phyloP scores from a whole-genome alignment of 2,329 filamentous ascomycete genomes.

The Ophiostoma angusticollis region DNA sequence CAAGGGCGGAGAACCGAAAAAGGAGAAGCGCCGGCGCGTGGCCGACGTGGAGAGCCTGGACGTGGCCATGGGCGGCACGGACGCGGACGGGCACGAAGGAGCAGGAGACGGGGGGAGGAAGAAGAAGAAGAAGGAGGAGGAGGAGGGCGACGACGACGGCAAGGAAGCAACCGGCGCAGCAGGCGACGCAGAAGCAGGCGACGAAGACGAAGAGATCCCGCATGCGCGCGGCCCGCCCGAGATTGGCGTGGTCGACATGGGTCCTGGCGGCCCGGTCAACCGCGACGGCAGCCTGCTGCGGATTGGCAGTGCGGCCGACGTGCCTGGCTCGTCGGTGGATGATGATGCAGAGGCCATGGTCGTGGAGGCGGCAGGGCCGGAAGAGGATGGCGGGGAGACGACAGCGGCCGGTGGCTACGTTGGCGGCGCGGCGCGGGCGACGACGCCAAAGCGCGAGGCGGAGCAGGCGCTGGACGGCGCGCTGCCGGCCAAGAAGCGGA shows the following conservation, averaged over 20 bases:
- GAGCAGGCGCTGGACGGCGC: constrained; percentile 30
- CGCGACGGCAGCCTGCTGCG: constrained; percentile 16
- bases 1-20: too few relatives aligned
- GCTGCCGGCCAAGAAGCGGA: constrained; percentile 33
- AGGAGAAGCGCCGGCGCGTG: too few relatives aligned
- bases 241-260: constrained; percentile 77
- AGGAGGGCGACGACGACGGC: constrained; percentile 13
- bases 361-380: constrained; percentile 47
- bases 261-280: constrained; percentile 46
- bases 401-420: constrained; percentile 12
- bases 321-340: constrained; percentile 26
- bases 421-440: constrained; percentile 6
- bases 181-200: too few relatives aligned
- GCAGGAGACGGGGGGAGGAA: neutral
- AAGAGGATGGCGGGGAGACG: constrained; percentile 28
- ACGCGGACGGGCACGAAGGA: neutral
- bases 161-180: too few relatives aligned
- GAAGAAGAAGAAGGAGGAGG: neutral
- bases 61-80: constrained; percentile 2
- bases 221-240: constrained; percentile 76
- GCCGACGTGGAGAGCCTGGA: too few relatives aligned
- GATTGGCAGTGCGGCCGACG: constrained; percentile 20
- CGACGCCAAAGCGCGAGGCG: constrained; percentile 41
- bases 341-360: constrained; percentile 47
- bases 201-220: constrained; percentile 46